Evolutionary conservation across 2,329 filamentous ascomycete species (phyloP), one percentile per base, ranked within the genome.

Genomic region (Fusarium bactridioides): DNA sequence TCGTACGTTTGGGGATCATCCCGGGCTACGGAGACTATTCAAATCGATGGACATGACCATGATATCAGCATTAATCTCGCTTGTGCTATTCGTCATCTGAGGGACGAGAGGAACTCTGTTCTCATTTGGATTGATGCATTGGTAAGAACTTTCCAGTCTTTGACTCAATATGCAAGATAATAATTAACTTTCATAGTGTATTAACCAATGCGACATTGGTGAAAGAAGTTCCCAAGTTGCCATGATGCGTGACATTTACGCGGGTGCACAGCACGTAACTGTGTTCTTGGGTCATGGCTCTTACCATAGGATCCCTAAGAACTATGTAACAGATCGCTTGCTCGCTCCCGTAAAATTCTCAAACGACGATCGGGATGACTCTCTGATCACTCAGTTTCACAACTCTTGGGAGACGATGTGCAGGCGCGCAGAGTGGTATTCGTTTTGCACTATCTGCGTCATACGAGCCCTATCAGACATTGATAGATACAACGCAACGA

Each of bases 131-230:
- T 44, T 44, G 41, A 44, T 18, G 41, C 41, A 25, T 44, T 44
- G n/a, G 41, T 44, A 7, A 25, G 41, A 18, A 43, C 0, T 0
- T 16, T 43, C 15, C 10, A 8, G 15, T 18, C 40, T 43, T 43
- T 16, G 10, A 23, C 40, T 11, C 1, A 43, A 4, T 11, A 43
- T 18, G 1, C 0, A 4, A 8, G 1, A 23, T 5, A 12, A 8
- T 9, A 18, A 23, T 44, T 12, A 18, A 44, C 3, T 44, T 25
- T 12, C 16, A 4, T 18, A 44, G 41, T 44, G 41, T 12, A 44
- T 44, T 5, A 25, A 44, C 5, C 41, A 44, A 4, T 0, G 16
- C n/a, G 16, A 44, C 25, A 44, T 44, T 18, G 3, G 7, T 9
- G 41, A 44, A 3, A 44, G 41, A 44, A 44, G n/a, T 44, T 44